Conservation (phyloP, 2,329 filamentous ascomycete species). For the Furcasterigmium furcatum region DNA sequence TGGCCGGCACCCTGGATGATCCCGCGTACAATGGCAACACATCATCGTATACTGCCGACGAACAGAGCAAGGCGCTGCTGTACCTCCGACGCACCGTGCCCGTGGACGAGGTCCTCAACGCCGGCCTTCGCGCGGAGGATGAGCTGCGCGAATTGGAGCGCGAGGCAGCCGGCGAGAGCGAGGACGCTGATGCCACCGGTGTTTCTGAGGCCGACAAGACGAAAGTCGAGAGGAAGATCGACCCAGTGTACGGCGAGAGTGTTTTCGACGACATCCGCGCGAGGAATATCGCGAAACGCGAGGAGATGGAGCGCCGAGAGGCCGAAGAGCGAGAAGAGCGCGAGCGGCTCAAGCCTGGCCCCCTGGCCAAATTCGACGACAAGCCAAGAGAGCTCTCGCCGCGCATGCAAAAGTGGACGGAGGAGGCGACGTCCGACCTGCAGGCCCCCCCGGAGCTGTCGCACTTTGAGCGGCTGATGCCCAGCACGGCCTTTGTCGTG, state of each 20-base stretch:
- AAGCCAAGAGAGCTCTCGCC: slow-evolving; percentile 32
- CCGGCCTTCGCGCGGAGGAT: slow-evolving; percentile 59
- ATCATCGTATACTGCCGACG: slow-evolving; percentile 32
- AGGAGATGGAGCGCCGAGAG: slow-evolving; percentile 40
- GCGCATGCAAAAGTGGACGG: slow-evolving; percentile 35
- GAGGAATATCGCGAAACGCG: slow-evolving; percentile 44
- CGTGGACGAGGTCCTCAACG: slow-evolving; percentile 59
- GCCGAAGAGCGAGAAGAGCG: slow-evolving; percentile 34
- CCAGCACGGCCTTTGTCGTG: slow-evolving; percentile 45
- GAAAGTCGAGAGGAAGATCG: slow-evolving; percentile 21
- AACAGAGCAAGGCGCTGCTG: slow-evolving; percentile 43
- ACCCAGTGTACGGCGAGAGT: slow-evolving; percentile 56
- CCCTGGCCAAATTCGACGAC: slow-evolving; percentile 35
- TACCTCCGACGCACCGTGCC: slow-evolving; percentile 53
- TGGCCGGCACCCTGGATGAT: slow-evolving; percentile 62
- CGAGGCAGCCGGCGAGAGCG: slow-evolving; percentile 17
- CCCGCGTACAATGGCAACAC: slow-evolving; percentile 49
- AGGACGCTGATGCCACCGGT: slow-evolving; percentile 12
- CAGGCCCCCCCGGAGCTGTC: slow-evolving; percentile 49
- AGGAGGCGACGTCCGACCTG: slow-evolving; percentile 46
- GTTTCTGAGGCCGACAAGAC: slow-evolving; percentile 10
- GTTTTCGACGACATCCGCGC: slow-evolving; percentile 55
- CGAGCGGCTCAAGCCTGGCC: slow-evolving; percentile 25
- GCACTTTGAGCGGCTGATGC: slow-evolving; percentile 51
- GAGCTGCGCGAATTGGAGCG: slow-evolving; percentile 53